Base-by-base conservation (phyloP, 1,284 basidiomycete species). In the Leccinum discolor region DNA sequence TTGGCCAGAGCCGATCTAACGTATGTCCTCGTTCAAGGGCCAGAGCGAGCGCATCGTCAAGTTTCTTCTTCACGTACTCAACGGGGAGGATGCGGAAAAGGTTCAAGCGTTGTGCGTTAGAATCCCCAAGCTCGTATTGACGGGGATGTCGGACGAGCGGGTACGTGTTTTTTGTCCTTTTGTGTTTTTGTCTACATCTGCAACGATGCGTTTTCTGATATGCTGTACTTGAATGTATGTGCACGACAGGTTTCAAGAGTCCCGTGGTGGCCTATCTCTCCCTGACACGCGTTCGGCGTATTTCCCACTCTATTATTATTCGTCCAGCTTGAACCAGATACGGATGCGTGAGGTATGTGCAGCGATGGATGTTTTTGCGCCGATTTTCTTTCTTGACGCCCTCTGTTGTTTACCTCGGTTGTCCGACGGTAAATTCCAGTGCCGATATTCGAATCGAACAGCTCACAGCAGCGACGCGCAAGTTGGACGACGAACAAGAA, bases 201-300 rank as follows among this genome's bases (percentile, higher is more conserved):
- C 8, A 29, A 57, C 16, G 5, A 29, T 29, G 54, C 23, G 14
- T 57, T 29, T 67, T 35, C 61, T 67, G 16, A 66, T 8, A 14
- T 8, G 29, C n/a, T 21, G 18, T 16, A 12, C 3, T 5, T 47
- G 44, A 47, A n/a, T n/a, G 44, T 50, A 18, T 52, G 50, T 14
- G 2, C 40, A 2, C 6, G 26, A 44, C 69, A 96, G 93, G 87
- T 97, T 1, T 80, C 80, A 86, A 88, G 70, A 89, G 88, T 64
- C 85, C 98, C 2, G 86, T 96, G 1, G 79, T 95, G 35, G 85
- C 91, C 23, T 99, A 97, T 79, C 88, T 99, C 70, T 94, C 94
- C 94, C 95, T 2, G 90, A 94, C 66, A 98, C 95, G 78, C 98
- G 96, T 76, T 81, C 99, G 29, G 91, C 95, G 18, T 99, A 99